A percentile compares a stretch with the other conserved stretches of the same genome.
phyloP scores from a whole-genome alignment of 352 stramenopile species.

The Globisporangium spinosum region DNA sequence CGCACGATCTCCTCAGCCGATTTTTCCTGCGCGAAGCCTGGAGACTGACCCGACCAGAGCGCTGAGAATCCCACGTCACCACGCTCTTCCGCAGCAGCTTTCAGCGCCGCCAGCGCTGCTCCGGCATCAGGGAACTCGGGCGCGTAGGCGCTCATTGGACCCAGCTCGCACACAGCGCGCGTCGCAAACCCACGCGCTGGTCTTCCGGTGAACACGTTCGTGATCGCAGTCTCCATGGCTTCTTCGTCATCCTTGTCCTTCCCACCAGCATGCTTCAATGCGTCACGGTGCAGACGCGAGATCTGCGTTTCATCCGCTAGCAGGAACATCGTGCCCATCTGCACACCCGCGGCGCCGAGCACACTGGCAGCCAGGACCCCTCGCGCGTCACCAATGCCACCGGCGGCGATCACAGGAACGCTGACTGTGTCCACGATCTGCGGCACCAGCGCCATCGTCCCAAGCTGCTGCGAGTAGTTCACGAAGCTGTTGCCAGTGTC shows the following conservation, averaged over 20 bases:
- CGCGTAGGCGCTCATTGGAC: not conserved
- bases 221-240: conserved; percentile 1
- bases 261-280: conserved; percentile 18
- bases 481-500: not conserved
- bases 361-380: conserved; percentile 34
- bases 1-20: not conserved
- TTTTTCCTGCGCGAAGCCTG: not conserved
- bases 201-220: conserved; percentile 1
- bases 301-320: conserved; percentile 41
- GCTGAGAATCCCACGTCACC: not conserved
- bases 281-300: conserved; percentile 26
- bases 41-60: not conserved
- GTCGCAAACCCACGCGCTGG: conserved; percentile 1
- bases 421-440: conserved; percentile 34
- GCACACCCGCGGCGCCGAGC: conserved; percentile 49
- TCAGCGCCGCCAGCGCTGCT: not conserved
- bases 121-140: not conserved
- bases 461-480: conserved; percentile 20
- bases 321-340: conserved; percentile 63
- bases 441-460: conserved; percentile 48
- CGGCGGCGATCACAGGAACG: conserved; percentile 53
- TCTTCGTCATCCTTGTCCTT: not conserved
- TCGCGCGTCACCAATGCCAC: conserved; percentile 49
- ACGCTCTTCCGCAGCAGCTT: not conserved
- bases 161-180: not conserved